Evolutionary conservation across 345 rosid genomes (phyloP).

Genomic region (Aurinia saxatilis): DNA sequence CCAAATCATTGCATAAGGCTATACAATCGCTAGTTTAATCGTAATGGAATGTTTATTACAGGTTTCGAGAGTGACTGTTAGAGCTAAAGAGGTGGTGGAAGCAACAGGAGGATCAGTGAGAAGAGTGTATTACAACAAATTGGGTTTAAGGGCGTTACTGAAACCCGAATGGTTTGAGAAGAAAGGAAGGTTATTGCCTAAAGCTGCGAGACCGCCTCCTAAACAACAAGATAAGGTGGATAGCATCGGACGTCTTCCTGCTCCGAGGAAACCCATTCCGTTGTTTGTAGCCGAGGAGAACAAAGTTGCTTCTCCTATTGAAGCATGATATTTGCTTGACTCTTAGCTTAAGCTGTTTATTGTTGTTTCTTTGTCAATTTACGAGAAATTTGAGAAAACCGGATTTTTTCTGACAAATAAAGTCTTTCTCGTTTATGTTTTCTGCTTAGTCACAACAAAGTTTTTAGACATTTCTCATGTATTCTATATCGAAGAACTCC

Average conservation of each 20-base stretch:
- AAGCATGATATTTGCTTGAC: conserved; percentile 9
- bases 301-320: conserved; percentile 30
- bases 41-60: conserved; percentile 11
- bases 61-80: conserved; percentile 88
- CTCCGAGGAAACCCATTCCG: conserved; percentile 78
- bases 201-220: conserved; percentile 94
- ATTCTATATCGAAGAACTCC: too few relatives aligned
- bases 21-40: background rate
- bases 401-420: conserved; percentile 9
- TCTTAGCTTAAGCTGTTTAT: background rate
- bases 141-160: conserved; percentile 78
- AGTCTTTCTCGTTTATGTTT: background rate
- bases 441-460: background rate
- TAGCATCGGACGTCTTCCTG: conserved; percentile 90
- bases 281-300: conserved; percentile 37
- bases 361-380: conserved; percentile 2
- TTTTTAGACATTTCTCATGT: too few relatives aligned
- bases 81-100: conserved; percentile 89
- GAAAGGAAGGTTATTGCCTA: conserved; percentile 87
- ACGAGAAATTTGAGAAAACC: background rate
- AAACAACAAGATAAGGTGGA: conserved; percentile 81
- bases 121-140: conserved; percentile 82
- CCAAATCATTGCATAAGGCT: background rate
- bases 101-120: conserved; percentile 87
- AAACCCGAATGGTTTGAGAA: conserved; percentile 96